A percentile compares a stretch with the other conserved stretches of the same genome.
phyloP scores from a whole-genome alignment of 345 rosid genomes.

The Eucalyptus dawsonii region DNA sequence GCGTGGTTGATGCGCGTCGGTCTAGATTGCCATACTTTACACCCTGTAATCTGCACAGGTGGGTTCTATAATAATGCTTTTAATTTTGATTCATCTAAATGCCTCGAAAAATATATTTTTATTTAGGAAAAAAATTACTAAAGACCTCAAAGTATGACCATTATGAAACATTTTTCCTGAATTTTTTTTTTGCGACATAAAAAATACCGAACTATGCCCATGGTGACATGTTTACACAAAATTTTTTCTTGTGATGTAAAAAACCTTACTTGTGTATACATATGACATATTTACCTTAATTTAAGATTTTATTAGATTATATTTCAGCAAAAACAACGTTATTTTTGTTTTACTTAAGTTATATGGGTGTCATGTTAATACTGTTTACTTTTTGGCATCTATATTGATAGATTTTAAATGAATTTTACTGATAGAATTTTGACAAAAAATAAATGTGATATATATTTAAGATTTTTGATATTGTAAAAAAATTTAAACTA shows the following conservation, averaged over 20 bases:
- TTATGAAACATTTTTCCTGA: rapidly evolving
- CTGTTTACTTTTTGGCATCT: rapidly evolving
- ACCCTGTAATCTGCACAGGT: background rate
- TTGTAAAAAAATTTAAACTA: too few species aligned
- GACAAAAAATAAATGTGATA: background rate
- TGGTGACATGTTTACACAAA: rapidly evolving
- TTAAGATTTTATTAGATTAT: background rate
- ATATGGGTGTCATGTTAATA: rapidly evolving
- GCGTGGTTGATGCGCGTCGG: background rate
- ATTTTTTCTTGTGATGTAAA: too few species aligned
- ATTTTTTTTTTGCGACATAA: too few species aligned
- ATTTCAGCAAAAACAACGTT: too few species aligned
- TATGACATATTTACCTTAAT: too few species aligned
- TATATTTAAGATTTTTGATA: too few species aligned
- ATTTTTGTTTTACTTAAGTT: too few species aligned
- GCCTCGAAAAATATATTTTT: background rate
- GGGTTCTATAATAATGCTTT: background rate
- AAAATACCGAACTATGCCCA: too few species aligned
- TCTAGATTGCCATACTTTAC: background rate
- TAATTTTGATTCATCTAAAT: background rate
- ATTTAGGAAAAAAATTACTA: too few species aligned
- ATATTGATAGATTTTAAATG: too few species aligned
- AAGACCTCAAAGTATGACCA: background rate
- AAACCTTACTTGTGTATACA: too few species aligned
- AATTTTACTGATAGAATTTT: too few species aligned